Base-by-base conservation (phyloP, 2,329 filamentous ascomycete genomes). In the Arthrobotrys iridis region DNA sequence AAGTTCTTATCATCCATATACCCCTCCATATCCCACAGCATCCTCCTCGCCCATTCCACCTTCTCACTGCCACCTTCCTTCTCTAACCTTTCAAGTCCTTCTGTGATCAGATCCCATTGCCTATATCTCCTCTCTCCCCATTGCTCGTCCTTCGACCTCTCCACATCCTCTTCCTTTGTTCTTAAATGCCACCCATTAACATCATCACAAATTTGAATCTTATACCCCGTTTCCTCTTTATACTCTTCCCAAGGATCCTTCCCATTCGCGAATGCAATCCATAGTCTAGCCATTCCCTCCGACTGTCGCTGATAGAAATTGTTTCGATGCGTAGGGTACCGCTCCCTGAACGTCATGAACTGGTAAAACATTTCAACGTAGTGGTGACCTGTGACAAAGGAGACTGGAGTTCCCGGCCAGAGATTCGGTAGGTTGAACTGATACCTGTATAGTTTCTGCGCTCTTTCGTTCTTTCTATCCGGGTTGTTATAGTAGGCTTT, bases 381-480 rank as follows among this genome's bases (percentile, higher is more conserved):
- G 35, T 78, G 78, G 59, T 79, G 77, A 4, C 77, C 77, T 0
- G 68, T 48, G 20, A 78, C 77, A 60, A 75, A 78, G 55, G 71
- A 77, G 48, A 67, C 74, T 2, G 70, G 60, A 3, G 82, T 81
- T 77, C 79, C 70, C 50, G 78, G 80, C 80, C 82, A 81, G 77
- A 81, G 81, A 78, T 81, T 81, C 79, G 81, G 79, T 22, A 78
- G 41, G 70, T 62, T 50, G 59, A 78, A 77, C n/a, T 77, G 46
- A 48, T 78, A 78, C n/a, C 77, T 74, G 45, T 77, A 78, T 6
- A 78, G 52, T 24, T 77, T 78, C 13, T 60, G 50, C 20, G 35
- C 55, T 40, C 55, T 58, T 20, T 43, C 77, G 75, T 78, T 78
- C 77, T 24, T 48, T 18, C 58, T 13, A 2, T 28, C 55, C 20